Evolutionary conservation across 179 eudicot species (phyloP).

Genomic region (Dionaea muscipula): DNA sequence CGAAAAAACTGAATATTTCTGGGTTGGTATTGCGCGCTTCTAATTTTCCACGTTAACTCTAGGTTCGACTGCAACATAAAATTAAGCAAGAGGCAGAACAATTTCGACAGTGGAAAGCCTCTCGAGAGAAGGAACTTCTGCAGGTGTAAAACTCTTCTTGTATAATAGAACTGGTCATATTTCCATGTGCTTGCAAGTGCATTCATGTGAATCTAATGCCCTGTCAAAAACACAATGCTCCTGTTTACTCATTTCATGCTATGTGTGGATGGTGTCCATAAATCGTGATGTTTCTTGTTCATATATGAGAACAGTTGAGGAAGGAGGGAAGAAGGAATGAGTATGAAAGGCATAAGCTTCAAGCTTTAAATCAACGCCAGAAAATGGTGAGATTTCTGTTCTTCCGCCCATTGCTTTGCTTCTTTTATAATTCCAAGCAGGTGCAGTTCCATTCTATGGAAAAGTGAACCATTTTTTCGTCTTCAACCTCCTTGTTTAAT

Average conservation of each 20-base stretch:
- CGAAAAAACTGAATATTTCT: neutral
- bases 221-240: no score
- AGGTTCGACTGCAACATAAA: slow-evolving; percentile 97
- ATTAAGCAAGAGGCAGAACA: slow-evolving; percentile 98
- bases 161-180: slow-evolving; percentile 1
- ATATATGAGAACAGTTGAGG: slow-evolving; percentile 38
- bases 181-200: neutral
- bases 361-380: slow-evolving; percentile 96
- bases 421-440: neutral
- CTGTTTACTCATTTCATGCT: no score
- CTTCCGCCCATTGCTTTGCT: neutral
- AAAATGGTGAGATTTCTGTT: slow-evolving; percentile 50
- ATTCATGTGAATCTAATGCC: neutral
- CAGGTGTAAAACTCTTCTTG: slow-evolving; percentile 41
- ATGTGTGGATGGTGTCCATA: neutral
- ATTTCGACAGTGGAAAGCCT: slow-evolving; percentile 97
- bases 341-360: slow-evolving; percentile 94
- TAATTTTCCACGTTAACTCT: slow-evolving; percentile 13
- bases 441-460: no score
- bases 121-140: slow-evolving; percentile 88
- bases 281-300: neutral
- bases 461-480: no score
- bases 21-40: slow-evolving; percentile 3
- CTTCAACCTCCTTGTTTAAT: no score
- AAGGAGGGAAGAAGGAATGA: slow-evolving; percentile 96